These are phyloP conservation scores for Lolium perenne DNA, from an alignment of 176 grass and related monocot species.

Conservation along the genomic window DNA sequence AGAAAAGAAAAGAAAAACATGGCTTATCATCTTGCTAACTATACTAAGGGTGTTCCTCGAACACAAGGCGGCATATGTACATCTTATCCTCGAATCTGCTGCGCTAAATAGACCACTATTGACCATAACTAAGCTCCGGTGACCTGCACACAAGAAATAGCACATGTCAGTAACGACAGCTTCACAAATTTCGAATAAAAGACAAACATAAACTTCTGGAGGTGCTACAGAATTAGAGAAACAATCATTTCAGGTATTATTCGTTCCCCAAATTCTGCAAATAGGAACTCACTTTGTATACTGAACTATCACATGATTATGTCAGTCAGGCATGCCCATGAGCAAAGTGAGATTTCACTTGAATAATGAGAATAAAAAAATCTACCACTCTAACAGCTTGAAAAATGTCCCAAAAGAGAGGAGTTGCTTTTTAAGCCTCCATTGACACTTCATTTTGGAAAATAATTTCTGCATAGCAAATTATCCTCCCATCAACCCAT, in stretches of 20 bases:
- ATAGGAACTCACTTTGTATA: not conserved
- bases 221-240: not conserved
- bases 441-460: not conserved
- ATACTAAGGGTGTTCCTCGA: not conserved
- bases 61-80: conserved; percentile 19
- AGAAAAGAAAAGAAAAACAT: not conserved
- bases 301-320: conserved; percentile 8
- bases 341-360: not conserved
- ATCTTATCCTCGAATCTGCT: conserved; percentile 27
- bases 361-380: not conserved
- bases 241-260: not conserved
- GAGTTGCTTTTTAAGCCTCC: not conserved
- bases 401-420: not conserved
- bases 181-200: not conserved
- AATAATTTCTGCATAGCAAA: not conserved
- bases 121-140: not conserved
- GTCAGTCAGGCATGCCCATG: not conserved
- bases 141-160: conserved; percentile 13
- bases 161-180: conserved; percentile 2
- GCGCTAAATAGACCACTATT: not conserved
- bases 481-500: not conserved
- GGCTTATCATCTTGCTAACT: not conserved
- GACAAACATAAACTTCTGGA: not conserved
- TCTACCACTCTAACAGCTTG: conserved; percentile 2
- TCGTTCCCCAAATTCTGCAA: not conserved